These are phyloP conservation scores for Acacia concinna DNA, from an alignment of 331 rosid species.

Conservation along the genomic window DNA sequence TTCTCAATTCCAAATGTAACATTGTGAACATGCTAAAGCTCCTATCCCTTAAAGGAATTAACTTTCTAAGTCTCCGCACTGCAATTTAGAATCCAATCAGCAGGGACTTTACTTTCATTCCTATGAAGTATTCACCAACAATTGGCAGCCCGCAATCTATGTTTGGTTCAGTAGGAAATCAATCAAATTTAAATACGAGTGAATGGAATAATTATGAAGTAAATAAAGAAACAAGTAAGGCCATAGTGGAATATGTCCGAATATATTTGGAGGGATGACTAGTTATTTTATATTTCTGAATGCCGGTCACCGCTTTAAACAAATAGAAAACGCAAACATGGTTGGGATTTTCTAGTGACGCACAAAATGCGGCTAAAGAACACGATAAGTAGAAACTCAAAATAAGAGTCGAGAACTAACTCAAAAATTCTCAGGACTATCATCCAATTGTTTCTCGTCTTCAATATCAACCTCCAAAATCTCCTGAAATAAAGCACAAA, in stretches of 20 bases:
- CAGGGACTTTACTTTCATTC: background rate
- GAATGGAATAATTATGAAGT: background rate
- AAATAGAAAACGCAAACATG: background rate
- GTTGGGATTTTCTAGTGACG: background rate
- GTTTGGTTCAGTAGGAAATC: slow-evolving; percentile 2
- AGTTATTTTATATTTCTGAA: background rate
- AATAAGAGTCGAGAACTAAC: slow-evolving; percentile 14
- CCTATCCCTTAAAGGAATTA: too few relatives aligned
- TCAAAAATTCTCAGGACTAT: slow-evolving; percentile 81
- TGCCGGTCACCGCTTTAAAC: background rate
- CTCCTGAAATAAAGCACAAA: slow-evolving; percentile 57
- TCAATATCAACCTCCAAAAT: slow-evolving; percentile 91
- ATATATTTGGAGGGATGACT: slow-evolving; percentile 3
- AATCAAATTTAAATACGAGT: background rate
- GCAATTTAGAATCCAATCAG: too few relatives aligned
- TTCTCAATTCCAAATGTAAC: too few relatives aligned
- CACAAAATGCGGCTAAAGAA: background rate
- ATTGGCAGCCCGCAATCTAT: background rate
- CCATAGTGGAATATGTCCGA: background rate
- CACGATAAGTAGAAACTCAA: background rate
- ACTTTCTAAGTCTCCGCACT: too few relatives aligned
- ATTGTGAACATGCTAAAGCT: too few relatives aligned
- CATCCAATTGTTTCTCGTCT: slow-evolving; percentile 93
- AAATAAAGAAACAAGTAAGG: background rate
- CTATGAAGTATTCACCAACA: slow-evolving; percentile 1